A percentile compares a stretch with the other conserved stretches of the same genome.
phyloP scores from a whole-genome alignment of 2,329 filamentous ascomycete genomes.

The Hymenoscyphus scutula region DNA sequence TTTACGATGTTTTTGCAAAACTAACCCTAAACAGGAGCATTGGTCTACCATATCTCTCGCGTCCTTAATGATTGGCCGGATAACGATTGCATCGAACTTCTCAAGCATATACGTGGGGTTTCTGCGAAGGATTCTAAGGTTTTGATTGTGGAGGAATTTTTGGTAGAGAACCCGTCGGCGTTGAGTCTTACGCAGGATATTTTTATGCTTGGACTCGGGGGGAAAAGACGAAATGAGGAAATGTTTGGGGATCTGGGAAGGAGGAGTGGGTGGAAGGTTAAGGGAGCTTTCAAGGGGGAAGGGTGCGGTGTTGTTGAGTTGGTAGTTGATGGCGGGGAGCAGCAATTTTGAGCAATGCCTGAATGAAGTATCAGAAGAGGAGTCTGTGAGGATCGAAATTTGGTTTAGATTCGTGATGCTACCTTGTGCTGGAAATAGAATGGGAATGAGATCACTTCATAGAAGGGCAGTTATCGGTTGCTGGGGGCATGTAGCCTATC shows the following conservation, averaged over 20 bases:
- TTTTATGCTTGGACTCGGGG: background rate
- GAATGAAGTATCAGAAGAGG: too few species aligned
- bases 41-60: background rate
- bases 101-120: background rate
- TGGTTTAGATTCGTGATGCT: too few species aligned
- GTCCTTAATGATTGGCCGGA: background rate
- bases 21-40: background rate
- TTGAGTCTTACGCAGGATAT: background rate
- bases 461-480: too few species aligned
- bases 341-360: too few species aligned
- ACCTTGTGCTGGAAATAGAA: too few species aligned
- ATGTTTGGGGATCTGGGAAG: background rate
- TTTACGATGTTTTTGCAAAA: background rate
- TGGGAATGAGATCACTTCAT: too few species aligned
- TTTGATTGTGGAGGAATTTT: background rate
- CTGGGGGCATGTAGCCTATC: too few species aligned
- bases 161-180: background rate
- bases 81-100: background rate
- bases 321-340: background rate
- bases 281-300: background rate
- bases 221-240: background rate
- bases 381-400: too few species aligned
- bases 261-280: background rate
- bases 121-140: background rate
- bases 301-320: background rate